Base-by-base conservation (phyloP, 1,284 basidiomycete species). In the Polyporus tsugae region DNA sequence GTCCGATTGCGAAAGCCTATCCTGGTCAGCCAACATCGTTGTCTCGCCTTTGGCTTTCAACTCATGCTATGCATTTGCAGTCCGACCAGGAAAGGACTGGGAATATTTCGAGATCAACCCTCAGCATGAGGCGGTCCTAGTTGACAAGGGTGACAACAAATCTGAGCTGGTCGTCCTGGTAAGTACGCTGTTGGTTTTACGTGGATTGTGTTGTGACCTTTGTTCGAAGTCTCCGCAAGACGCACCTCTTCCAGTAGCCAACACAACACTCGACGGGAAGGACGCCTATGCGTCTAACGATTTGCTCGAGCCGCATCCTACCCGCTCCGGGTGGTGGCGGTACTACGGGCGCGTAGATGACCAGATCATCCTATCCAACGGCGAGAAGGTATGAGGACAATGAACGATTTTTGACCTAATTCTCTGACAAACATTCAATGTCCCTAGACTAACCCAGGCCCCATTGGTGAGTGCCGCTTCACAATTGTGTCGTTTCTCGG, bases 311-410 rank as follows among this genome's bases (percentile, higher is more conserved):
- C 82, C 79, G 9, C 86, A 87, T 70, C 83, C 85, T 2, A 80
- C 78, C 0, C 80, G 80, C 49, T 73, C 77, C 4, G 80, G 79
- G 15, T 75, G 77, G 11, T 87, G 82, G 81, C 82, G 78, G 66
- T 76, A 85, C 29, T 77, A 79, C 42, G 86, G 86, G 1, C 79
- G 86, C 6, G 72, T 76, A 2, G 85, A 87, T 68, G 85, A 87
- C 67, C 85, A 86, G 68, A 73, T 76, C 53, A 72, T 75, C 65
- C 67, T 75, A 3, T 75, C 75, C 15, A 77, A 72, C 15, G 76
- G 76, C 42, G 76, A 78, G 60, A 77, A 76, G 74, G 76, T 74
- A n/a, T 17, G 67, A 29, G 10, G 29, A 33, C 13, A 17, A 35
- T 19, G 15, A 33, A 19, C 17, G 9, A 49, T 25, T 1, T 25